These are phyloP conservation scores for Tricholoma matsutake DNA, from an alignment of 768 basidiomycete species.

Conservation along the genomic window DNA sequence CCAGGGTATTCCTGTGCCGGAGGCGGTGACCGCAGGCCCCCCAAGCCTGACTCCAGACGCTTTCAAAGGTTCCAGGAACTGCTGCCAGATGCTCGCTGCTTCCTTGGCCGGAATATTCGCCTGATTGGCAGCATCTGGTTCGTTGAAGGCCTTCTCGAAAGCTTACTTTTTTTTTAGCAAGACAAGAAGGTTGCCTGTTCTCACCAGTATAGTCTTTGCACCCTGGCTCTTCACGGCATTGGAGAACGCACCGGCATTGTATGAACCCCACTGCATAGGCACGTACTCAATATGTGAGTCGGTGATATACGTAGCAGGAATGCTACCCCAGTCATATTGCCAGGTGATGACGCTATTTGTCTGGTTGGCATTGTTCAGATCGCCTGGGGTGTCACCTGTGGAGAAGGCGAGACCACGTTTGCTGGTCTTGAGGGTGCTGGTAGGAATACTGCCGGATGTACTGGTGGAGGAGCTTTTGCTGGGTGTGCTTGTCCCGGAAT, in stretches of 20 bases:
- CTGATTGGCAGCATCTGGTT: conserved; percentile 54
- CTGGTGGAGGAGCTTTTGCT: not conserved
- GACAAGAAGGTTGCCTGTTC: conserved; percentile 7
- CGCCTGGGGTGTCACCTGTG: conserved; percentile 36
- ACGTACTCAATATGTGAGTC: conserved; percentile 44
- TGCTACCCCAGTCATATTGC: conserved; percentile 55
- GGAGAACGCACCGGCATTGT: conserved; percentile 35
- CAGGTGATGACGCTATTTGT: conserved; percentile 41
- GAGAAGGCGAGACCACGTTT: conserved; percentile 49
- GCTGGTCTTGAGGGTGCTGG: conserved; percentile 17
- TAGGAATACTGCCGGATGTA: not conserved
- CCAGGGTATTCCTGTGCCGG: conserved; percentile 53
- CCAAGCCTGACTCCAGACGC: conserved; percentile 48
- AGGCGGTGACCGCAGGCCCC: conserved; percentile 55
- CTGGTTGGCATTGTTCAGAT: conserved; percentile 44
- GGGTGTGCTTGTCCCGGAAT: not conserved
- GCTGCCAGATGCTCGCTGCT: conserved; percentile 56
- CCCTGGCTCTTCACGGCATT: conserved; percentile 41
- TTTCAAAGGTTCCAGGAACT: conserved; percentile 55
- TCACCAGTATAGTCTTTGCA: conserved; percentile 47
- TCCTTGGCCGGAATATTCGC: conserved; percentile 43
- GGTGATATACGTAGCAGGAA: conserved; percentile 40
- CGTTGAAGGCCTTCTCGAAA: conserved; percentile 34
- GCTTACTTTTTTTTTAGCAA: conserved; percentile 40
- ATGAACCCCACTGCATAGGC: conserved; percentile 54